phyloP scores from a whole-genome alignment of 257 asterid genomes.

The Gentiana straminea region DNA sequence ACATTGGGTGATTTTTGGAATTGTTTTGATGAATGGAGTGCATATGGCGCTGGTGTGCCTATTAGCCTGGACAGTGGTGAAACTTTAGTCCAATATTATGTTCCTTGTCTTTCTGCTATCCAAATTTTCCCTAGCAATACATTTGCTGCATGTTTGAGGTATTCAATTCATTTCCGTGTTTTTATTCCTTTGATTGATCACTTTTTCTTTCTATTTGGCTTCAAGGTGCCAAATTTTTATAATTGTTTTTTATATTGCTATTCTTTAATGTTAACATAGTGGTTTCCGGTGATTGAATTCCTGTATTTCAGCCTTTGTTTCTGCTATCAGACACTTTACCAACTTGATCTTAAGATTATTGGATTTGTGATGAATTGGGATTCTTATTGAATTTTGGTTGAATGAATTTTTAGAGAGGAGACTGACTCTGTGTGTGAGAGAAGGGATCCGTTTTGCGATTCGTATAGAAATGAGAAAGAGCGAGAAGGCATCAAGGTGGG shows the following conservation, averaged over 20 bases:
- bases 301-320: background rate
- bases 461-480: slow-evolving; percentile 11
- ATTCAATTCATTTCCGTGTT: background rate
- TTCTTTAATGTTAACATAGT: background rate
- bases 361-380: background rate
- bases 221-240: no score
- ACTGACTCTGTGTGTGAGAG: background rate
- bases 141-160: background rate
- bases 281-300: slow-evolving; percentile 7
- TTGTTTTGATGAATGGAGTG: slow-evolving; percentile 27
- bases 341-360: background rate
- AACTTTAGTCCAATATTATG: slow-evolving; percentile 15
- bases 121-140: slow-evolving; percentile 14
- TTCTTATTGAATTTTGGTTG: slow-evolving; percentile 4
- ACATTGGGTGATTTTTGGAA: slow-evolving; percentile 17
- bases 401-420: slow-evolving; percentile 14
- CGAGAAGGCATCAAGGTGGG: slow-evolving; percentile 16
- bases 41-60: slow-evolving; percentile 21
- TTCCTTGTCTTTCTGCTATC: slow-evolving; percentile 20
- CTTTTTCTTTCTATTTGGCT: background rate
- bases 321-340: background rate
- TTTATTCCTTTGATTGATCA: background rate
- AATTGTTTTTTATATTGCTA: no score
- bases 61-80: slow-evolving; percentile 6
- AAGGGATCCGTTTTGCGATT: slow-evolving; percentile 6